Evolutionary conservation across 140 eudicot genomes (phyloP).

Genomic region (Senecio squalidus): DNA sequence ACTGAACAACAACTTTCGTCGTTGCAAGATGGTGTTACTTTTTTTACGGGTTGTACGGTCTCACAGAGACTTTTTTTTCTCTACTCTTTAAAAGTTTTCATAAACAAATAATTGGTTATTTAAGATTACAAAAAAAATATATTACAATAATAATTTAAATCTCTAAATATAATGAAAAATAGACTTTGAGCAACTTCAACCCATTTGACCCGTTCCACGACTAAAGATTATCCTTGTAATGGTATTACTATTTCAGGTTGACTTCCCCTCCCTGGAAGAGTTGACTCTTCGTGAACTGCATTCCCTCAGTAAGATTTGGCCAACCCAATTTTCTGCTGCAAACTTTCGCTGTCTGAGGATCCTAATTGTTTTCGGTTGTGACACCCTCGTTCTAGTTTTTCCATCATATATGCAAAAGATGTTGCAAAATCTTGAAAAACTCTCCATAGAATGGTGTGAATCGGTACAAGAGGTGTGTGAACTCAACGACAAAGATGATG

Average conservation of each 20-base stretch:
- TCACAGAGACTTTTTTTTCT: background rate
- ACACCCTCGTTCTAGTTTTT: slow-evolving; percentile 20
- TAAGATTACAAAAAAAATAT: background rate
- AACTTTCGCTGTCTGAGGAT: slow-evolving; percentile 34
- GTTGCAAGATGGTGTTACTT: background rate
- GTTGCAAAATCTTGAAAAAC: slow-evolving; percentile 36
- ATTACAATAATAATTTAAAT: too few species aligned
- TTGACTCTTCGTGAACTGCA: slow-evolving; percentile 42
- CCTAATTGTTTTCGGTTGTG: slow-evolving; percentile 31
- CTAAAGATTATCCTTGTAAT: background rate
- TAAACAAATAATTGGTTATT: background rate
- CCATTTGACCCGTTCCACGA: background rate
- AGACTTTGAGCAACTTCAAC: too few species aligned
- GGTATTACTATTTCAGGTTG: slow-evolving; percentile 32
- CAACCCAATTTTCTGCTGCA: slow-evolving; percentile 26
- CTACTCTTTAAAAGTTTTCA: background rate
- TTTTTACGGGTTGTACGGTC: background rate
- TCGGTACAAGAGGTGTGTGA: slow-evolving; percentile 38
- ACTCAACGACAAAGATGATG: slow-evolving; percentile 13
- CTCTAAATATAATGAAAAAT: background rate
- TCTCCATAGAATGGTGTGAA: slow-evolving; percentile 41
- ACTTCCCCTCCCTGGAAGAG: slow-evolving; percentile 44
- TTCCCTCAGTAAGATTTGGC: slow-evolving; percentile 36
- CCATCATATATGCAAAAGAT: slow-evolving; percentile 29
- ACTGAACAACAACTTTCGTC: background rate